Base-by-base conservation (phyloP, 768 basidiomycete species). In the Leccinum imitatum region DNA sequence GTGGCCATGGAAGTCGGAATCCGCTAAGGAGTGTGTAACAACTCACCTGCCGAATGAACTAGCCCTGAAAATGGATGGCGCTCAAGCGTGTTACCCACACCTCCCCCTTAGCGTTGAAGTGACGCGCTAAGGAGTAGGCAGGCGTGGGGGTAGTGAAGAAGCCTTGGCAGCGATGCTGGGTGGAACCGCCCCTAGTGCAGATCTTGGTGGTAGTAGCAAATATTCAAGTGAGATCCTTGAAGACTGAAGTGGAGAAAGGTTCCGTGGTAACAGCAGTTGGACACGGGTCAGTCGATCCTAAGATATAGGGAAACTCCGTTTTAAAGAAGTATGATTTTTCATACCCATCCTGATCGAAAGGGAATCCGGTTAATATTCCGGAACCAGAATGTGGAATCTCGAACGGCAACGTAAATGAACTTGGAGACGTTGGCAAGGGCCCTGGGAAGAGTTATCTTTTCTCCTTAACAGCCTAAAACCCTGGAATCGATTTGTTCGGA, bases 31-130 rank as follows among this genome's bases (percentile, higher is more conserved):
- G 85, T 87, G 86, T 87, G 86, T 87, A 87, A 87, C 86, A 87
- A 88, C 86, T 89, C 86, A 89, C 86, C 87, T 87, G 87, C 87
- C 84, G 86, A 90, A 90, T 86, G 83, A 87, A 88, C 87, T 88
- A 87, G 87, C 87, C 87, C 86, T 88, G 84, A 89, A 89, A 89
- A 89, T 88, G 86, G 87, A 89, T 89, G 87, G 87, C 86, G 86
- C 87, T 89, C 82, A 87, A 88, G 86, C 82, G 84, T 87, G 82
- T 82, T 84, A 87, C 87, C 87, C 85, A 89, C 84, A 89, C 87
- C 84, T 86, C 85, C 79, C 87, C 85, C 82, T 86, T 81, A 81
- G 83, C 77, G 84, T 85, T 84, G 74, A 78, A 83, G 80, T 83
- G 84, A 87, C 72, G 83, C 82, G 77, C 80, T 81, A 80, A 86